Percentiles rank a stretch among this genome's conserved stretches.
Evolutionary conservation across 2,329 filamentous ascomycete genomes (phyloP).

Genomic region (Ophiocordyceps camponoti-leonardi): DNA sequence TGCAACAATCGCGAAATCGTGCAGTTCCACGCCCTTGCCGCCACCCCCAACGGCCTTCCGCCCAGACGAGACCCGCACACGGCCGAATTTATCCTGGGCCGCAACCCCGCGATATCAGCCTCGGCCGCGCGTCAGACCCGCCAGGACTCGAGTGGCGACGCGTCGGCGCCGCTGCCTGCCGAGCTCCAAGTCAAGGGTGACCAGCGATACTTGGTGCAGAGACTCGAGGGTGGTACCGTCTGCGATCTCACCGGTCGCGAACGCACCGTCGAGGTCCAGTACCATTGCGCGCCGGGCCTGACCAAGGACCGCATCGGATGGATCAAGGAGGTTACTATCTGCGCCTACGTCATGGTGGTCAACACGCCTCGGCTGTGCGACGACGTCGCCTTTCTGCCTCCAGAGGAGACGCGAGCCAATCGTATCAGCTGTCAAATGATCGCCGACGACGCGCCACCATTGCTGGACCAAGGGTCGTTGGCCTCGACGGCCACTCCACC

Average conservation of each 20-base stretch:
- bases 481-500: conserved; percentile 13
- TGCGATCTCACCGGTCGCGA: conserved; percentile 75
- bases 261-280: conserved; percentile 70
- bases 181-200: conserved; percentile 70
- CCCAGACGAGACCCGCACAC: conserved; percentile 63
- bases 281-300: conserved; percentile 60
- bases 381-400: conserved; percentile 73
- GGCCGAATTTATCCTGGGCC: conserved; percentile 61
- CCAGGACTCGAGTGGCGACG: conserved; percentile 6
- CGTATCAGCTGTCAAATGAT: conserved; percentile 50
- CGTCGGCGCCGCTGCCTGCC: conserved; percentile 23
- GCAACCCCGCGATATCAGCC: conserved; percentile 18
- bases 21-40: conserved; percentile 75
- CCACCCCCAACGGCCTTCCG: conserved; percentile 47
- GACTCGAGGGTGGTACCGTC: conserved; percentile 58
- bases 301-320: conserved; percentile 64
- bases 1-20: conserved; percentile 78
- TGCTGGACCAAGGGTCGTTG: conserved; percentile 15
- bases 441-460: conserved; percentile 24
- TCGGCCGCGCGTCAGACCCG: conserved; percentile 6
- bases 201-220: conserved; percentile 73
- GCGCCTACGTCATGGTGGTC: conserved; percentile 83
- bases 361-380: conserved; percentile 78
- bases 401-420: conserved; percentile 60
- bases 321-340: conserved; percentile 87